phyloP scores from a whole-genome alignment of 1,284 basidiomycete species.

The Marasmius sp. region DNA sequence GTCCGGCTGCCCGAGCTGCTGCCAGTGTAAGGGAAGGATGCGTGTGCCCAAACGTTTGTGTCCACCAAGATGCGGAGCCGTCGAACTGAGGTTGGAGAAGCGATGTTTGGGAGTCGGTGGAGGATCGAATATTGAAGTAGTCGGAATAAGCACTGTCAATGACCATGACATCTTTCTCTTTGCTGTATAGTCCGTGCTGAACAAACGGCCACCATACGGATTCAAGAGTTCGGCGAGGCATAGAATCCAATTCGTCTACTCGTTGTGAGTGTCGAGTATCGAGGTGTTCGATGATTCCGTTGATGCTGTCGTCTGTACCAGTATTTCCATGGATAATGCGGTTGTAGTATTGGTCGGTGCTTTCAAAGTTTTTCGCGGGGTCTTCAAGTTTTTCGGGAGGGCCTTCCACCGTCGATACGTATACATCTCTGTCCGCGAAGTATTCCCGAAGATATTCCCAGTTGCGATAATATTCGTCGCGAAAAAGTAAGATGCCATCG shows the following conservation, averaged over 20 bases:
- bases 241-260: slow-evolving; percentile 69
- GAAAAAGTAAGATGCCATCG: slow-evolving; percentile 86
- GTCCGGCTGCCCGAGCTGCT: slow-evolving; percentile 86
- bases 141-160: slow-evolving; percentile 92
- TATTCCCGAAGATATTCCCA: slow-evolving; percentile 80
- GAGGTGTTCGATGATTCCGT: slow-evolving; percentile 58
- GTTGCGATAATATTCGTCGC: slow-evolving; percentile 87
- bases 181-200: slow-evolving; percentile 79
- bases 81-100: slow-evolving; percentile 79
- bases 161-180: slow-evolving; percentile 76
- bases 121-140: slow-evolving; percentile 66
- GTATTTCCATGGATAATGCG: slow-evolving; percentile 36
- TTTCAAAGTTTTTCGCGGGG: slow-evolving; percentile 45
- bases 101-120: slow-evolving; percentile 26
- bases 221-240: slow-evolving; percentile 78
- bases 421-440: slow-evolving; percentile 73
- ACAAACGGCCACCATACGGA: slow-evolving; percentile 98
- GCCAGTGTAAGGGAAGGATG: slow-evolving; percentile 79
- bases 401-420: slow-evolving; percentile 53
- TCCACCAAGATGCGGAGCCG: slow-evolving; percentile 98
- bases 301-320: slow-evolving; percentile 38
- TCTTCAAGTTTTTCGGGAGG: slow-evolving; percentile 61
- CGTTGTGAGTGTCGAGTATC: slow-evolving; percentile 65
- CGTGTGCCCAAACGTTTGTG: slow-evolving; percentile 89
- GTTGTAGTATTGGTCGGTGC: slow-evolving; percentile 75